Evolutionary conservation across 2,329 filamentous ascomycete species (phyloP).

Genomic region (Mycocentrospora acerina): DNA sequence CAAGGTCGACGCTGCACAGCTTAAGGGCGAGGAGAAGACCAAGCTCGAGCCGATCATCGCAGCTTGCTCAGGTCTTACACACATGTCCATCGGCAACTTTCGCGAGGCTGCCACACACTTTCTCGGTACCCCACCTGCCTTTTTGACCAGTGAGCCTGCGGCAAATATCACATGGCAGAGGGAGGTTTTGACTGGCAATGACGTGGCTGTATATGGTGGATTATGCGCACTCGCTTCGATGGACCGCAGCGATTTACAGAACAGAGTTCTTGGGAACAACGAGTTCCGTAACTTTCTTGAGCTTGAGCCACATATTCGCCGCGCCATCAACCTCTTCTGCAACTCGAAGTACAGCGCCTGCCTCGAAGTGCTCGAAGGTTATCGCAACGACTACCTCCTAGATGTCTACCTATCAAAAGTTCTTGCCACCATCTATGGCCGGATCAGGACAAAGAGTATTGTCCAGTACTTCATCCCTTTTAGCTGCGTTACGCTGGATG

Average conservation of each 20-base stretch:
- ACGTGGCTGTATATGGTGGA: conserved; percentile 88
- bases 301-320: conserved; percentile 89
- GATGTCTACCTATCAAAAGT: conserved; percentile 83
- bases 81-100: conserved; percentile 59
- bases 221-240: conserved; percentile 89
- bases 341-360: conserved; percentile 87
- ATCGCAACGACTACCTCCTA: conserved; percentile 83
- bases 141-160: conserved; percentile 44
- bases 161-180: conserved; percentile 61
- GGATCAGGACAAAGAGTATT: conserved; percentile 87
- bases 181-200: conserved; percentile 76
- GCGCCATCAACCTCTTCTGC: conserved; percentile 85
- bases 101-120: conserved; percentile 72
- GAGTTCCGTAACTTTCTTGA: conserved; percentile 86
- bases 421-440: conserved; percentile 67
- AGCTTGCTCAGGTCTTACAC: conserved; percentile 61
- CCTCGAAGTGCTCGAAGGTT: conserved; percentile 77
- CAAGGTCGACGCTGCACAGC: conserved; percentile 55
- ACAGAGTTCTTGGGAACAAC: conserved; percentile 78
- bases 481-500: conserved; percentile 78
- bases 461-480: conserved; percentile 91
- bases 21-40: conserved; percentile 59
- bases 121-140: conserved; percentile 60
- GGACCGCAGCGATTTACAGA: conserved; percentile 74
- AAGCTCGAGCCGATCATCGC: conserved; percentile 67